Evolutionary conservation across 352 stramenopile genomes (phyloP).

Genomic region (Pythium dissotocum): DNA sequence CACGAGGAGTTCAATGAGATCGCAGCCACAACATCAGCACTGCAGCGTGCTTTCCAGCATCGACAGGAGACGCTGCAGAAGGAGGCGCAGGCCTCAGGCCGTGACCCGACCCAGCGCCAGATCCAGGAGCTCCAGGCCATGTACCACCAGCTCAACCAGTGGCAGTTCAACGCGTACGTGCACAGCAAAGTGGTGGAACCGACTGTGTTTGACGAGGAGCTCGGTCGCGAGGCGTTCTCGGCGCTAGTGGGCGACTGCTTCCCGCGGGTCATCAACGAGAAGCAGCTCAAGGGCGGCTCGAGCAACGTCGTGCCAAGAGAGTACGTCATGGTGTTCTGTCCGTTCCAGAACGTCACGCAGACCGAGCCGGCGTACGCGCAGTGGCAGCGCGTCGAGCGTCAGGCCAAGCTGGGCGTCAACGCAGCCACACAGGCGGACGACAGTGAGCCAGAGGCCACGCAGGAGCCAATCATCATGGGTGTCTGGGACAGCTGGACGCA

Average conservation of each 20-base stretch:
- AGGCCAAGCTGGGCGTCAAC: conserved; percentile 19
- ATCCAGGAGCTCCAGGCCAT: conserved; percentile 41
- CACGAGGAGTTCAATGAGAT: conserved; percentile 31
- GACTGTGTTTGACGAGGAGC: conserved; percentile 44
- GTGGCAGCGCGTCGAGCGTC: conserved; percentile 55
- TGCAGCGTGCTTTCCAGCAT: conserved; percentile 37
- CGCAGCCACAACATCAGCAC: conserved; percentile 7
- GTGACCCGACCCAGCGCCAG: conserved; percentile 32
- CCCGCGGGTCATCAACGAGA: conserved; percentile 60
- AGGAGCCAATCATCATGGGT: conserved; percentile 44
- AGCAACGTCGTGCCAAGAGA: conserved; percentile 72
- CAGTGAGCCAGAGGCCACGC: conserved; percentile 28
- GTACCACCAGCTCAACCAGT: conserved; percentile 48
- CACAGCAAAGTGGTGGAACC: conserved; percentile 42
- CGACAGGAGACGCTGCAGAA: conserved; percentile 31
- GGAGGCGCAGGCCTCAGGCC: conserved; percentile 22
- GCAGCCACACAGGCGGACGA: conserved; percentile 16
- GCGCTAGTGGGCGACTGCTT: conserved; percentile 68
- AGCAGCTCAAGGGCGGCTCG: conserved; percentile 75
- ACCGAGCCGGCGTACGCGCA: conserved; percentile 55
- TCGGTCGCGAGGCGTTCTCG: conserved; percentile 51
- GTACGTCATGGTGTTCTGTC: conserved; percentile 60
- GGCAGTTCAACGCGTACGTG: conserved; percentile 58
- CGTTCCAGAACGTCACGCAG: conserved; percentile 84
- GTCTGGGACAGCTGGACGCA: conserved; percentile 66